Base-by-base conservation (phyloP, 1,284 basidiomycete species). In the Bondarzewia mesenterica region DNA sequence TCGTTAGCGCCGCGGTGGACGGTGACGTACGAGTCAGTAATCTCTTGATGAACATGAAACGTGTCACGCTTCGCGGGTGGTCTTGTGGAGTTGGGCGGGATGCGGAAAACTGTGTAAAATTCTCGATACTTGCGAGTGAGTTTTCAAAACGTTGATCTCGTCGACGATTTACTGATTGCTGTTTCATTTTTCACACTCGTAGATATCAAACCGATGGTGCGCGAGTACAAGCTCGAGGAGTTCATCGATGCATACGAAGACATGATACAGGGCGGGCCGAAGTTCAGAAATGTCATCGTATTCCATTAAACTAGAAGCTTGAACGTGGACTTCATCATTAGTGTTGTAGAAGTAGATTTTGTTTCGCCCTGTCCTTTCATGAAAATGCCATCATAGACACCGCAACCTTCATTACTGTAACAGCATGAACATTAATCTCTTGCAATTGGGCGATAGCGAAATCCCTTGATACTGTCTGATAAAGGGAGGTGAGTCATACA, bases 1-100 rank as follows among this genome's bases (percentile, higher is more conserved):
- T 60, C 26, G 54, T 58, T 15, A 53, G 53, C 21, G 57, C 53
- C 20, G 53, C 57, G 16, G 46, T 45, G 5, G 58, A 56, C 40
- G 55, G 50, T 6, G 46, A 51, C 10, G 53, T 58, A 15, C 42
- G 55, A 22, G 50, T 57, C 12, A 45, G 44, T 23, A 59, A 55
- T 37, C 27, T 56, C 20, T 45, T 55, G 15, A 20, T 58, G 38
- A 58, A 56, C 41, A 50, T 55, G 55, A 53, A 53, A 20, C 47
- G 58, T 12, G 52, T 48, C 2, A 50, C 50, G 15, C 27, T 59
- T 15, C 37, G 54, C 3, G 57, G 58, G 7, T 58, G 49, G 49
- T 48, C 47, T 7, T 58, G 57, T 29, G 58, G 58, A n/a, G 47
- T 29, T 16, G 50, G 51, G 38, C 23, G 16, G 5, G 50, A 54